Base-by-base conservation (phyloP, 73 alveolate species). In the Blepharisma stoltei region DNA sequence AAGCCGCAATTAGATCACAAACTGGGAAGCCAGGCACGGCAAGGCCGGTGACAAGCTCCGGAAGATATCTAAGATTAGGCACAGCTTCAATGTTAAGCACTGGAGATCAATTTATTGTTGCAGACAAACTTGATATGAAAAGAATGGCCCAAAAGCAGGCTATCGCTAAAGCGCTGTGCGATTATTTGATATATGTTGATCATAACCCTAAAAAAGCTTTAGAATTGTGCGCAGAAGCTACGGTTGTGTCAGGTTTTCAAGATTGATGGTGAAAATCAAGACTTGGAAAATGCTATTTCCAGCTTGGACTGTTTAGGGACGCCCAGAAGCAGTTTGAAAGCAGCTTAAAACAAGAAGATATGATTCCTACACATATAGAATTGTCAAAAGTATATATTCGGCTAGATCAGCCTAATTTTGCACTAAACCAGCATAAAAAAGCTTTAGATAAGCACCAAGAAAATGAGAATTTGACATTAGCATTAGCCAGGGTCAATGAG, bases 181-280 rank as follows among this genome's bases (percentile, higher is more conserved):
- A 97, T 81, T 97, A 97, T 86, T 88, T 97, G 76, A 92, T 97
- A 37, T 97, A 95, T 78, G 98, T 95, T 7, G 99, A 93, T 67
- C 88, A 93, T 70, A 95, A 97, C 81, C 97, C 94, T 71, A 95
- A 96, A 83, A 85, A 93, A 77, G 98, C 98, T 38, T 86, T 97
- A 48, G 98, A 97, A 80, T 87, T 97, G 6, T 93, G 98, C 6
- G 90, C 98, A 70, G 99, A 97, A 84, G 98, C 98, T 20, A 93
- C 99, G 7, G 80, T 82, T 23, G 78, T 82, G 6, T 54, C 86
- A 49, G 89, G 91, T 47, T 96, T 78, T 71, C 82, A 95, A 70
- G 99, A 97, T 83, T 97, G 99, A 99, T 97, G 99, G 99, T 97
- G 99, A 99, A 97, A 95, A 80, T 98, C 95, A 75, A 88, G 99